Evolutionary conservation across 106 monocot species (phyloP).

Genomic region (Dendrobium nobile): DNA sequence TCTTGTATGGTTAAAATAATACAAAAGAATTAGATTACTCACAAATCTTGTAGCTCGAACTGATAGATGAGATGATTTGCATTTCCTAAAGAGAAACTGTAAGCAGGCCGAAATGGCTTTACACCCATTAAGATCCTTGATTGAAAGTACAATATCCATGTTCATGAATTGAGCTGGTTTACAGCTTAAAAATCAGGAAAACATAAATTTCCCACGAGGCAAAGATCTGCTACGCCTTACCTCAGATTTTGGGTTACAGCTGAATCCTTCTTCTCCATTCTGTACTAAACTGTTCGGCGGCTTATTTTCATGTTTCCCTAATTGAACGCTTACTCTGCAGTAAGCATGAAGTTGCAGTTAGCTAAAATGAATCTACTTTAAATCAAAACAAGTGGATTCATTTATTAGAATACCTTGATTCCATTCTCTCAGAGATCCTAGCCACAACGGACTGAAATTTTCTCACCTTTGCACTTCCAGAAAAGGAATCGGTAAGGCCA

Average conservation of each 20-base stretch:
- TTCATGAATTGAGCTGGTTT: neutral
- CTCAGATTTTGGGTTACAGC: neutral
- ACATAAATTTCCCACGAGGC: constrained; percentile 20
- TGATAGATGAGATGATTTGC: no score
- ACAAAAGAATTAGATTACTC: no score
- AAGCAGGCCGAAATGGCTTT: no score
- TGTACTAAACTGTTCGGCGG: constrained; percentile 5
- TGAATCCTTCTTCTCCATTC: constrained; percentile 4
- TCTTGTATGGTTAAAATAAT: no score
- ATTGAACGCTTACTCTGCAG: neutral
- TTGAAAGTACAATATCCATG: neutral
- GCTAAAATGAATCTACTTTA: neutral
- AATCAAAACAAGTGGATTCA: neutral
- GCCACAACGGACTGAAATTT: neutral
- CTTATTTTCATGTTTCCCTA: constrained; percentile 18
- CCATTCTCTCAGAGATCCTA: constrained; percentile 13
- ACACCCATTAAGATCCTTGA: no score
- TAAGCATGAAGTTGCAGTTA: neutral
- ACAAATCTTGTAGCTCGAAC: no score
- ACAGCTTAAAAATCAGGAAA: constrained; percentile 12
- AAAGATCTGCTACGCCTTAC: constrained; percentile 23
- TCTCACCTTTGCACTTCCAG: constrained; percentile 3
- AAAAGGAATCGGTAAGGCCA: neutral
- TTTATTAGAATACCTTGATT: constrained; percentile 18
- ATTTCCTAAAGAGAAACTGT: no score